phyloP scores from a whole-genome alignment of 176 grass and related monocot genomes.

The Phyllostachys edulis region DNA sequence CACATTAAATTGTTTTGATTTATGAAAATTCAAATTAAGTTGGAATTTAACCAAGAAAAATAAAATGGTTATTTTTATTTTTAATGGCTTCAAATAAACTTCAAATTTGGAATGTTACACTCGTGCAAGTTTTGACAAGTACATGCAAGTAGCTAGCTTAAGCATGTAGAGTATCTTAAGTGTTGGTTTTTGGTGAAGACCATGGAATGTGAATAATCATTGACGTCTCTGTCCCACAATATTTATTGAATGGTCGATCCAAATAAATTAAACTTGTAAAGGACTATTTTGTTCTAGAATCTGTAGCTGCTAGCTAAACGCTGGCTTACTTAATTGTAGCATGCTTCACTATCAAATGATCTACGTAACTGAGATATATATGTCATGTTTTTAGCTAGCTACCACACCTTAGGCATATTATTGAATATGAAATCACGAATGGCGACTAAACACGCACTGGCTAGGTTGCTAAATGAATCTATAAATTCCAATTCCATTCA shows the following conservation, averaged over 20 bases:
- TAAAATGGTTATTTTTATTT: too few species aligned
- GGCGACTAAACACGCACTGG: neutral
- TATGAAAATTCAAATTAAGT: too few species aligned
- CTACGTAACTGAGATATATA: neutral
- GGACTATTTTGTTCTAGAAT: neutral
- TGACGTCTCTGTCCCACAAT: neutral
- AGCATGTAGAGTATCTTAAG: neutral
- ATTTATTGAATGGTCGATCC: neutral
- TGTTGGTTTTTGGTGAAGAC: neutral
- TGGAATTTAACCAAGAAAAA: too few species aligned
- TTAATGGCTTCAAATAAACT: too few species aligned
- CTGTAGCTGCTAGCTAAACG: neutral
- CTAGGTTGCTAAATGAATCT: neutral
- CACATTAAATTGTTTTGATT: too few species aligned
- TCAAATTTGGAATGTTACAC: too few species aligned
- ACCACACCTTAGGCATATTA: neutral
- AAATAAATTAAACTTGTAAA: neutral
- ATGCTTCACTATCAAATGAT: neutral
- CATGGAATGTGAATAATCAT: conserved; percentile 22
- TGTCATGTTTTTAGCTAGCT: neutral
- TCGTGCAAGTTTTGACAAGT: conserved; percentile 20
- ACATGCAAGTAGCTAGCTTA: neutral
- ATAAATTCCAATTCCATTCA: neutral
- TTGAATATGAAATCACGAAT: neutral
- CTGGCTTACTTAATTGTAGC: neutral